Evolutionary conservation across 306 rosid species (phyloP), one percentile per base, ranked within the genome.

Genomic region (Inga laurina): DNA sequence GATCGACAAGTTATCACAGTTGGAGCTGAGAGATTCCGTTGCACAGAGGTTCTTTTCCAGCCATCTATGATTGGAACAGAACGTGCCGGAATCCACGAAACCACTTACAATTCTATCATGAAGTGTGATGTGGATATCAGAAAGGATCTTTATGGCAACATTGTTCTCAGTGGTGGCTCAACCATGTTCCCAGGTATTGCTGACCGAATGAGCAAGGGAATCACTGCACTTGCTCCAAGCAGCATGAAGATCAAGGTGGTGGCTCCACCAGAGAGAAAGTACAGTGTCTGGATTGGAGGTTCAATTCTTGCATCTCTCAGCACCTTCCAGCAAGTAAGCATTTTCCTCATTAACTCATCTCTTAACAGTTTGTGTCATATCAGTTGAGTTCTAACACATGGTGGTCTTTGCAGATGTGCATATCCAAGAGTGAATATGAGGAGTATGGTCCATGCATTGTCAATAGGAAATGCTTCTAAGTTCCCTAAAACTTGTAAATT

Each of bases 271-370:
- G 97, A 93, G 91, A 93, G 98, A 85, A 93, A 93, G 86, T 95
- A 95, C 82, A 93, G 97, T 90, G 97, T 95, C 89, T 95, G 98
- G 98, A 95, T 95, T 5, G 97, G 98, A 91, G 98, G 98, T 79
- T 95, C 98, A 54, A 93, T 93, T 84, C 98, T 95, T 65, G 98
- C 98, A 72, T 95, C 98, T 71, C 98, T 93, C 88, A 95, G 97
- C 83, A 93, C 97, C 95, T 95, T 95, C 94, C 97, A 95, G 89
- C 98, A 95, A 97, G 98, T 91, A 67, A 84, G 22, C 70, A 46
- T 79, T 49, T 57, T 66, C 61, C 13, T 27, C 65, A 49, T 30
- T 24, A 39, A 44, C 15, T 71, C 19, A 73, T 34, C 65, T 32
- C 45, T 13, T 77, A 9, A 9, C 32, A 16, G 27, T 77, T 34